phyloP scores from a whole-genome alignment of 768 basidiomycete genomes.

The Baorangia bicolor region DNA sequence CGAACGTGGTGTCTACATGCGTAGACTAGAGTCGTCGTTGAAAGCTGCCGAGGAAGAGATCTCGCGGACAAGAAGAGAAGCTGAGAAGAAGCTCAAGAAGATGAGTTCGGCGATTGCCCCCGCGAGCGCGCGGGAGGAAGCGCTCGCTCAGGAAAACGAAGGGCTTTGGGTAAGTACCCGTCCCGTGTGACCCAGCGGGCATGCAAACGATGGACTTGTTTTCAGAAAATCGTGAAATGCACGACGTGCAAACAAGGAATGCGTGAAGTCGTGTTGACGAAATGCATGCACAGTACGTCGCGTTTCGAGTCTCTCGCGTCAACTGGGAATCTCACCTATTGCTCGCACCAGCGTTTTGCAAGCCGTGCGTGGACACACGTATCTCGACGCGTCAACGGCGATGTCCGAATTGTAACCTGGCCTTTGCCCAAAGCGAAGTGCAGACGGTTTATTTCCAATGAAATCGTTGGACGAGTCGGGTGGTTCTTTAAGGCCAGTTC shows the following conservation, averaged over 20 bases:
- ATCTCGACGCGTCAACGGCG: conserved; percentile 89
- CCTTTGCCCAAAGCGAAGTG: conserved; percentile 86
- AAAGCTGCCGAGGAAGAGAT: conserved; percentile 45
- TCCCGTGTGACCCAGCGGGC: neutral
- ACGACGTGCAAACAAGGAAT: conserved; percentile 81
- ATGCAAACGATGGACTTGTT: neutral
- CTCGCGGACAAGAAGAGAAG: conserved; percentile 46
- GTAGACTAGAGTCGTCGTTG: conserved; percentile 21
- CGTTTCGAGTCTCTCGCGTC: neutral
- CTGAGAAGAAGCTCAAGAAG: conserved; percentile 54
- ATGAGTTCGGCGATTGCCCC: conserved; percentile 32
- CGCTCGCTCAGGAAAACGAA: conserved; percentile 49
- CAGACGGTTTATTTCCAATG: conserved; percentile 60
- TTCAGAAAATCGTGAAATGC: conserved; percentile 79
- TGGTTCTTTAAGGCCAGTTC: neutral
- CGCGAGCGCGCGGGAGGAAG: conserved; percentile 31
- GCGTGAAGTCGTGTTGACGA: conserved; percentile 77
- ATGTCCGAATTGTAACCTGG: conserved; percentile 83
- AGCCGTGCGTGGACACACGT: conserved; percentile 81
- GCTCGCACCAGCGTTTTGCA: conserved; percentile 69
- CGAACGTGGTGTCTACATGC: conserved; percentile 31
- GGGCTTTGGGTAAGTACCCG: conserved; percentile 56
- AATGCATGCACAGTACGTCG: conserved; percentile 88
- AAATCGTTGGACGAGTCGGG: conserved; percentile 2
- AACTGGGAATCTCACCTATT: neutral